A percentile compares a stretch with the other conserved stretches of the same genome.
These are phyloP conservation scores for Diaporthe helianthi DNA, from an alignment of 2,329 filamentous ascomycete genomes.

Conservation along the genomic window DNA sequence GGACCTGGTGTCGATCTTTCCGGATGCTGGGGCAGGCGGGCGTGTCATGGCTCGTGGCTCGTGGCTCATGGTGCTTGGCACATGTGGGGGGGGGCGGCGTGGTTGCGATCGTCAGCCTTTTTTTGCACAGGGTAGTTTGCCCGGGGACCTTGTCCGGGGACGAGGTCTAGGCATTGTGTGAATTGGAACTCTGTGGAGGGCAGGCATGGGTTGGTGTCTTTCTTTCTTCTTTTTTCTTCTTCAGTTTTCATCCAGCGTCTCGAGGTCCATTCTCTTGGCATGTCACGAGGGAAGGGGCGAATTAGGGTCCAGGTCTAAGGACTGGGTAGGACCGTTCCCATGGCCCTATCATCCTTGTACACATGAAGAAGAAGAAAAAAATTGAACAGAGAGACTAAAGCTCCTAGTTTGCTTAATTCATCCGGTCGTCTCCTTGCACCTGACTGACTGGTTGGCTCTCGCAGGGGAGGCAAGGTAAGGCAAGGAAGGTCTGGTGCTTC, in stretches of 20 bases:
- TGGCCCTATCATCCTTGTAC: not conserved
- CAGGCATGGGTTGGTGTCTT: no score
- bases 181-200: not conserved
- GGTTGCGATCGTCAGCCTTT: constrained; percentile 10
- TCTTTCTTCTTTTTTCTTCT: not conserved
- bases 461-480: not conserved
- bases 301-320: not conserved
- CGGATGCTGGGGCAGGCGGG: constrained; percentile 6
- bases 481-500: not conserved
- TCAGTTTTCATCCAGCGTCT: no score
- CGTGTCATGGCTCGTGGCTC: not conserved
- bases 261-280: not conserved
- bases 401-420: constrained; percentile 17
- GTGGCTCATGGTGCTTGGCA: not conserved
- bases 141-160: not conserved
- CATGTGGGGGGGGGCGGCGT: not conserved
- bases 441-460: not conserved
- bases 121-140: not conserved
- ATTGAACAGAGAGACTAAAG: not conserved
- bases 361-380: not conserved
- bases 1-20: constrained; percentile 9
- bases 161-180: no score
- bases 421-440: constrained; percentile 17
- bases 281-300: not conserved
- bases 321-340: not conserved